Conservation (phyloP, 176 grass and related monocot species). For the Zoysia japonica region DNA sequence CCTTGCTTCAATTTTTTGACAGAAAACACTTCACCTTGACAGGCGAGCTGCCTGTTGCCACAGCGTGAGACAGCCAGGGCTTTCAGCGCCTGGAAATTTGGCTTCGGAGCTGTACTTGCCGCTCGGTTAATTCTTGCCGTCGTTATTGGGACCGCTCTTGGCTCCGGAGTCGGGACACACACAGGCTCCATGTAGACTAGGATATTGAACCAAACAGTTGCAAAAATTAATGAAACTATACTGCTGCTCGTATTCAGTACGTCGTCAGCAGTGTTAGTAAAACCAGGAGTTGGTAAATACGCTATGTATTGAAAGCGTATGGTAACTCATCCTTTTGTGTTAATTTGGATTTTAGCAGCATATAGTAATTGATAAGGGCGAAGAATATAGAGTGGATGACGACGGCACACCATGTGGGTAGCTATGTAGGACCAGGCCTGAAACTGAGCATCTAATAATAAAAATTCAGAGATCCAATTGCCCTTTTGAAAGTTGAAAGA, state of each 20-base stretch:
- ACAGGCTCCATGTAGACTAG: background rate
- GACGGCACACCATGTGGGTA: too few species aligned
- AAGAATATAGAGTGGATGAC: background rate
- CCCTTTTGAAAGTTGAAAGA: too few species aligned
- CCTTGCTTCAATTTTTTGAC: slow-evolving; percentile 1
- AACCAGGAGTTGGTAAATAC: too few species aligned
- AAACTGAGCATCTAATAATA: too few species aligned
- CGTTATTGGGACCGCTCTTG: slow-evolving; percentile 9
- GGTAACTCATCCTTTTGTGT: background rate
- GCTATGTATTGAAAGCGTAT: too few species aligned
- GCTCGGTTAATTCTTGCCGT: slow-evolving; percentile 2
- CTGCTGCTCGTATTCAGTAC: background rate
- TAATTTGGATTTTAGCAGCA: slow-evolving; percentile 2
- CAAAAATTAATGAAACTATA: background rate
- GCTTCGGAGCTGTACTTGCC: background rate
- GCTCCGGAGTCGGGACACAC: background rate
- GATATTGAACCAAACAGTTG: background rate
- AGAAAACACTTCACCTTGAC: slow-evolving; percentile 31
- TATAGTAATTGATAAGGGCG: background rate
- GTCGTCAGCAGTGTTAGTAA: background rate
- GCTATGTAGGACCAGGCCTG: too few species aligned
- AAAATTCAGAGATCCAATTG: too few species aligned
- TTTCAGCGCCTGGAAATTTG: background rate
- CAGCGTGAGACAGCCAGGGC: slow-evolving; percentile 22
- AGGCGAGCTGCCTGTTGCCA: slow-evolving; percentile 26